phyloP scores from a whole-genome alignment of 2,329 filamentous ascomycete genomes.

The Alternaria brassicae region DNA sequence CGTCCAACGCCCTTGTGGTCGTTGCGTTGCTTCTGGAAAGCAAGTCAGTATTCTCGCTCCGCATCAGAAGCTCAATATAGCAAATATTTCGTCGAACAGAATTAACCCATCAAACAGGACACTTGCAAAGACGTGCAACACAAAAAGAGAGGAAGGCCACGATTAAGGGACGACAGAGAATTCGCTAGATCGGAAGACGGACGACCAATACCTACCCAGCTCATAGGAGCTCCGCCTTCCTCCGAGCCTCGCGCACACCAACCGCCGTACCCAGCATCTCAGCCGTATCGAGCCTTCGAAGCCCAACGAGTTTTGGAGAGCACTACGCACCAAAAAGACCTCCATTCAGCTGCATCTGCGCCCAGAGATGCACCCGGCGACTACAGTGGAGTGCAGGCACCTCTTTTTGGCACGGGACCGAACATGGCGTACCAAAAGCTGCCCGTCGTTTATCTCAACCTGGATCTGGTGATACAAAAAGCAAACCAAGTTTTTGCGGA shows the following conservation, averaged over 20 bases:
- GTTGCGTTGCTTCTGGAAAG: constrained; percentile 80
- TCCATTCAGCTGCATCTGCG: constrained; percentile 22
- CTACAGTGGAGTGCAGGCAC: constrained; percentile 23
- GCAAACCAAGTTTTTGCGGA: constrained; percentile 56
- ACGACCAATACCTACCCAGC: constrained; percentile 35
- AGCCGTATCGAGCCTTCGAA: constrained; percentile 34
- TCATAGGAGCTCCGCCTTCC: constrained; percentile 32
- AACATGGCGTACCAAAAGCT: constrained; percentile 39
- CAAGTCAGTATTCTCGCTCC: constrained; percentile 53
- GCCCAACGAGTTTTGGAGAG: constrained; percentile 29
- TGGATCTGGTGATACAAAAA: constrained; percentile 57
- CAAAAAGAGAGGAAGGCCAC: constrained; percentile 81
- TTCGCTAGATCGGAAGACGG: constrained; percentile 42
- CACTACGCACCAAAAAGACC: constrained; percentile 26
- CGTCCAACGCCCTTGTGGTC: constrained; percentile 76
- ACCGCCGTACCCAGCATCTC: constrained; percentile 27
- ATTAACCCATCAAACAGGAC: constrained; percentile 59
- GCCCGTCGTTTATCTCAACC: constrained; percentile 54
- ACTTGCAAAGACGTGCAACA: constrained; percentile 84
- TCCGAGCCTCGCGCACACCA: constrained; percentile 33
- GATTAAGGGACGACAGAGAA: constrained; percentile 68
- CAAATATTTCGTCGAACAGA: not conserved
- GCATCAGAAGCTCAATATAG: not conserved
- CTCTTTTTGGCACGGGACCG: constrained; percentile 33
- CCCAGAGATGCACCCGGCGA: constrained; percentile 26